phyloP scores from a whole-genome alignment of 805 yeast species.

The Barnettozyma wickerhamii region DNA sequence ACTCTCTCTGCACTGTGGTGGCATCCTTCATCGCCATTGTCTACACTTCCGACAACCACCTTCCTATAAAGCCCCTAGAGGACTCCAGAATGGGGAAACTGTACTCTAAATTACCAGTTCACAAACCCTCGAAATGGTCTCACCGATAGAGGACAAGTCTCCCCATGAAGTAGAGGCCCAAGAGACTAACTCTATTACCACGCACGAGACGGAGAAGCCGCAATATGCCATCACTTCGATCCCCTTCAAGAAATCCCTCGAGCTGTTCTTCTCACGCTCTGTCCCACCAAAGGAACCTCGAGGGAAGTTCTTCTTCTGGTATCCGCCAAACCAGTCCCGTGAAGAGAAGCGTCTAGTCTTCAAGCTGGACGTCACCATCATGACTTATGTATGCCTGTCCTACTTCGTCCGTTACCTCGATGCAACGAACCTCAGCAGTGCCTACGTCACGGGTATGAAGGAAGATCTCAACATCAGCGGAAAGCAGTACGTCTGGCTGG shows the following conservation, averaged over 20 bases:
- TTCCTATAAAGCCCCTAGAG: not conserved
- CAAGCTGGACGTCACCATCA: conserved; percentile 11
- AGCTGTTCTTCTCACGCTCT: conserved; percentile 14
- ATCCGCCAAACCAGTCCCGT: conserved; percentile 9
- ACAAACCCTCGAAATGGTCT: too few relatives aligned
- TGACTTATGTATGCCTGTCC: conserved; percentile 14
- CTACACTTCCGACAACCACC: too few relatives aligned
- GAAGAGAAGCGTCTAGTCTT: conserved; percentile 9
- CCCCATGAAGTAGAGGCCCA: not conserved
- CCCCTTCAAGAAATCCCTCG: conserved; percentile 10
- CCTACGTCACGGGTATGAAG: conserved; percentile 53
- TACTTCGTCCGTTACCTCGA: conserved; percentile 46
- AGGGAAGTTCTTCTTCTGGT: conserved; percentile 17
- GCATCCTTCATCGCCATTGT: too few relatives aligned
- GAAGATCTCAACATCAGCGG: conserved; percentile 48
- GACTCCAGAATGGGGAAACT: not conserved
- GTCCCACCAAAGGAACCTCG: conserved; percentile 11
- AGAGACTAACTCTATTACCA: not conserved
- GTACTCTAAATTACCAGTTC: too few relatives aligned
- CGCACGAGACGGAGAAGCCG: not conserved
- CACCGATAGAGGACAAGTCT: too few relatives aligned
- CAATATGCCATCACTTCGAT: conserved; percentile 3
- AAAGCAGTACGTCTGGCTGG: conserved; percentile 30
- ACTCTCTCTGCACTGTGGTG: too few relatives aligned
- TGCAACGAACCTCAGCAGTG: conserved; percentile 51